Conservation (phyloP, 805 yeast genomes). For the Metschnikowia kunwiensis region DNA sequence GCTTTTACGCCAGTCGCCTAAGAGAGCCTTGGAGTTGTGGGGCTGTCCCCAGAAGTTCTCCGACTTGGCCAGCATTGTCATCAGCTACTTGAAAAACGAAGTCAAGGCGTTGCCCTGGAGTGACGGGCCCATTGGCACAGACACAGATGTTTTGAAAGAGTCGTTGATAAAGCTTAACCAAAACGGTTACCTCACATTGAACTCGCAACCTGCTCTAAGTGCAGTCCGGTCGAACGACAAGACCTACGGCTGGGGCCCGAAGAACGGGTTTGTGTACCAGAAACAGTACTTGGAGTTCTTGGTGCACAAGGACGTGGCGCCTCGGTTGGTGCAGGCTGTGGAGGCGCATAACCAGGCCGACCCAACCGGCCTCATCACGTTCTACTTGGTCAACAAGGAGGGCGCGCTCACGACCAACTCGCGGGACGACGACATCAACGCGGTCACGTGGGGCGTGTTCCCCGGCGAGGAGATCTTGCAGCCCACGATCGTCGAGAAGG, state of each 20-base stretch:
- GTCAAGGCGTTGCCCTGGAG: conserved; percentile 87
- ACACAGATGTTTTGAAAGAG: conserved; percentile 59
- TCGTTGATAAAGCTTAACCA: conserved; percentile 62
- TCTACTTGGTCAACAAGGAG: conserved; percentile 65
- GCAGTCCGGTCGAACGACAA: conserved; percentile 70
- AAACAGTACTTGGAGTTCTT: conserved; percentile 89
- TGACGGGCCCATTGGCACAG: conserved; percentile 82
- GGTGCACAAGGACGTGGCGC: conserved; percentile 53
- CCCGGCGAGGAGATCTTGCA: conserved; percentile 93
- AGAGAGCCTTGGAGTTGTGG: conserved; percentile 83
- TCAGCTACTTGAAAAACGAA: conserved; percentile 68
- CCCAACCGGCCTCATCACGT: conserved; percentile 55
- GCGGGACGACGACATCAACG: conserved; percentile 74
- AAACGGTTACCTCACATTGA: conserved; percentile 73
- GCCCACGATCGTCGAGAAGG: conserved; percentile 92
- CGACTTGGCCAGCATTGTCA: conserved; percentile 63
- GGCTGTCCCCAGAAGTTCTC: conserved; percentile 63
- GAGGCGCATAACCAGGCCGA: conserved; percentile 39
- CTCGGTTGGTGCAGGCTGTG: conserved; percentile 39
- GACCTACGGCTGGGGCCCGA: conserved; percentile 93
- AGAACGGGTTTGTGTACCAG: conserved; percentile 88
- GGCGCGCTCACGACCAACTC: conserved; percentile 67
- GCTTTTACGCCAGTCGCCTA: conserved; percentile 76
- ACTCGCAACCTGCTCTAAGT: conserved; percentile 92
- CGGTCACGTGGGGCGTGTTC: conserved; percentile 95